phyloP scores from a whole-genome alignment of 805 yeast genomes.

The Pichia scutulata region DNA sequence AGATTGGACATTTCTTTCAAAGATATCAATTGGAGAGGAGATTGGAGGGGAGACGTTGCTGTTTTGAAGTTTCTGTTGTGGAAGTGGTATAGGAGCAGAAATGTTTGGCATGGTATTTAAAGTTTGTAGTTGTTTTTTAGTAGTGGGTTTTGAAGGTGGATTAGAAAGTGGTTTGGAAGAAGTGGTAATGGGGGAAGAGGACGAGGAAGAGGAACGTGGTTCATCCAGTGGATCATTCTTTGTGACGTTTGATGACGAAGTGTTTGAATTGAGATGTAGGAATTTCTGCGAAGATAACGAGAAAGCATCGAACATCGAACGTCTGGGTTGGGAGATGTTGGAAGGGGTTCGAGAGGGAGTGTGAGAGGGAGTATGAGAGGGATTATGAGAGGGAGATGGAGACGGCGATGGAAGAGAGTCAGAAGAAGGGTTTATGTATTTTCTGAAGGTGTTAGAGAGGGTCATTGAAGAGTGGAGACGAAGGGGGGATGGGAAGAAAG shows the following conservation, averaged over 20 bases:
- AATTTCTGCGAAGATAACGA: not conserved
- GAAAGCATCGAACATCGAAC: not conserved
- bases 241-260: not conserved
- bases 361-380: not conserved
- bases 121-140: too few relatives aligned
- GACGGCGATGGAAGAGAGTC: not conserved
- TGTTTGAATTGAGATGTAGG: not conserved
- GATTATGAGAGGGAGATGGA: not conserved
- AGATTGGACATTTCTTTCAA: conserved; percentile 12
- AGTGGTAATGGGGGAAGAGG: not conserved
- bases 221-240: not conserved
- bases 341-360: not conserved
- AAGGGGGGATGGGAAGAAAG: not conserved
- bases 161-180: too few relatives aligned
- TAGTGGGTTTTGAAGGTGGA: too few relatives aligned
- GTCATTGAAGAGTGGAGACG: not conserved
- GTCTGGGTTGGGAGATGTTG: not conserved
- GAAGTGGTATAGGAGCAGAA: not conserved
- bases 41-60: not conserved
- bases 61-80: not conserved
- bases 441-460: not conserved
- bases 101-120: too few relatives aligned
- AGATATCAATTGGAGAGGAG: conserved; percentile 7
- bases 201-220: too few relatives aligned
- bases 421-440: not conserved